Evolutionary conservation across 2,329 filamentous ascomycete species (phyloP), one percentile per base, ranked within the genome.

Genomic region (Tolypocladium pustulatum): DNA sequence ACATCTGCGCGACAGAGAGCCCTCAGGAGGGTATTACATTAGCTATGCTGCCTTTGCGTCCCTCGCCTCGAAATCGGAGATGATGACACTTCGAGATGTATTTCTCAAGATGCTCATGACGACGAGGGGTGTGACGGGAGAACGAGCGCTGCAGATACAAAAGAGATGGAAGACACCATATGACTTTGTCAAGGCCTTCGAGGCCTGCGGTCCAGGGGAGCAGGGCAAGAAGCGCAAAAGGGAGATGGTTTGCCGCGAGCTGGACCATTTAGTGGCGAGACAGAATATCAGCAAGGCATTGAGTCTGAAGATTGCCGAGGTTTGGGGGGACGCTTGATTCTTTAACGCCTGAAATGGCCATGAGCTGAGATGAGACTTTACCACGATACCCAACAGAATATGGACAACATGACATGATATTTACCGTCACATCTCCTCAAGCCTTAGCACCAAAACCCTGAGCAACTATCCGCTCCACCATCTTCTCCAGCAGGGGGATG

Each of bases 51-150:
- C 86, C 0, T 92, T 93, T 68, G 83, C 86, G 0, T 85, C 84
- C 0, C 73, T 93, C 52, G 84, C 84, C 0, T 89, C 86, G 10
- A 94, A 94, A 70, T 90, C 87, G 0, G 87, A 89, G 57, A 81
- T 81, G 60, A 81, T 91, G 65, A 89, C 88, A 0, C 74, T 93
- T 12, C 78, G 88, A 58, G 90, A 94, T 65, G 71, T 92, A 0
- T 93, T 84, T 64, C 74, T 94, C 32, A 92, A 92, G 71, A 93
- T 94, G 89, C 79, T 94, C 54, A 91, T 94, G 89, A 90, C 87
- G 62, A 90, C 83, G 1, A 81, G 81, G 58, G 88, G 88, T 1
- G 77, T 94, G 15, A 89, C 87, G 0, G 88, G 87, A 3, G 89
- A 92, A 65, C 90, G 89, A 65, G 90, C 90, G 0, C 71, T 92